Base-by-base conservation (phyloP, 208 protist species). In the Acanthamoeba royreba region DNA sequence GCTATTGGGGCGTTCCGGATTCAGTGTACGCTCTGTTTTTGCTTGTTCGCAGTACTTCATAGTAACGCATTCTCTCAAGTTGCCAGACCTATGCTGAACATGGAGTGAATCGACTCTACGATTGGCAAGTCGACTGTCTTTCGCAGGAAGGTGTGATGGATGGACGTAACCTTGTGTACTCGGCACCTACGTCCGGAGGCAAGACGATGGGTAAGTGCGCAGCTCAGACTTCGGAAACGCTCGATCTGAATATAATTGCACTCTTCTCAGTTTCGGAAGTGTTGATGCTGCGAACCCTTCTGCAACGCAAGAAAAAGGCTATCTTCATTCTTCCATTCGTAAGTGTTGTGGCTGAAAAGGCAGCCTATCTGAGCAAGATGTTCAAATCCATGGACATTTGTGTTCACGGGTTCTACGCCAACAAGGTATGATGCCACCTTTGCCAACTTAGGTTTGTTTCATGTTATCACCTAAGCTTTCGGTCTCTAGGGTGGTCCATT, bases 251-350 rank as follows among this genome's bases (percentile, higher is more conserved):
- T 79, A 98, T 43, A 13, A 0, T 31, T 0, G n/a, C 25, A 0
- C 1, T 0, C n/a, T n/a, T n/a, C n/a, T 0, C 45, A 88, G 97
- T 98, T 1, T 96, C 97, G 1, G 97, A 98, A 33, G 61, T 98
- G 8, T 86, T 98, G 35, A 93, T 98, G 49, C 22, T 97, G 1
- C 91, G 92, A 17, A 94, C 42, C n/a, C 25, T 96, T 0, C 25
- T 95, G 2, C 9, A 86, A 22, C 55, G 33, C 35, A 94, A 96
- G 31, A 95, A 96, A 43, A 98, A 98, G 58, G 92, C 47, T 13
- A 43, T 98, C 7, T 96, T 98, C 42, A 94, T 98, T 38, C 90
- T 98, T 4, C 97, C 97, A 2, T 98, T 95, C 72, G 95, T 98
- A 1, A 94, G 69, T 31, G 61, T 98, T 15, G 97, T 97, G 9